Base-by-base conservation (phyloP, 2,329 filamentous ascomycete species). In the Orbilia javanica region DNA sequence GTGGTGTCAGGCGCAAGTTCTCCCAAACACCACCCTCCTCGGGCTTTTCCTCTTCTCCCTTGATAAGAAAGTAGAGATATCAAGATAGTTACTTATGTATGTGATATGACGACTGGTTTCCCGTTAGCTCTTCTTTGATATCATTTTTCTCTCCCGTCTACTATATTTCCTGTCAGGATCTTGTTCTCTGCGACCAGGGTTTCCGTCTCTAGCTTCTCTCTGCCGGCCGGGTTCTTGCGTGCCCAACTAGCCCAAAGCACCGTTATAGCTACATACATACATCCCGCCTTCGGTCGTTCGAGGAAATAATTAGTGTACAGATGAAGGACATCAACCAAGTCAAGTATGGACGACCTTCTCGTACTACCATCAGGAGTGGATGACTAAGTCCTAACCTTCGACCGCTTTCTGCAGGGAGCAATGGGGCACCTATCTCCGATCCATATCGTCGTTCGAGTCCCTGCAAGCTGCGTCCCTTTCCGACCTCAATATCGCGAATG, bases 301-400 rank as follows among this genome's bases (percentile, higher is more conserved):
- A 3, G 6, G 13, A 50, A 10, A 20, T 15, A 10, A 20, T 25
- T n/a, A 10, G 42, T 22, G 6, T 50, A 60, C 55, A 70, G 65
- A 78, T 78, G 74, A 78, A 78, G 74, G 67, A 78, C 53, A 71
- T 78, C 67, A 62, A 48, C 42, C 74, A 68, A 50, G 67, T 67
- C 67, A 78, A 63, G 74, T 78, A 72, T 25, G 67, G 7, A 42
- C n/a, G 36, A 36, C 13, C n/a, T 11, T 27, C 6, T 29, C 39
- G 15, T 20, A 1, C 11, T 29, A 22, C 39, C 36, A 2, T n/a
- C 29, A 11, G 7, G 20, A 20, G 31, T 46, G 11, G 22, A 69
- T 36, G 25, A 6, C 5, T 18, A 25, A 18, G 11, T 1, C 8
- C 31, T 57, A 39, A 20, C 13, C 13, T 6, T 18, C 20, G 50